Evolutionary conservation across 495 filamentous ascomycete species (phyloP).

Genomic region (Neurospora pannonica): DNA sequence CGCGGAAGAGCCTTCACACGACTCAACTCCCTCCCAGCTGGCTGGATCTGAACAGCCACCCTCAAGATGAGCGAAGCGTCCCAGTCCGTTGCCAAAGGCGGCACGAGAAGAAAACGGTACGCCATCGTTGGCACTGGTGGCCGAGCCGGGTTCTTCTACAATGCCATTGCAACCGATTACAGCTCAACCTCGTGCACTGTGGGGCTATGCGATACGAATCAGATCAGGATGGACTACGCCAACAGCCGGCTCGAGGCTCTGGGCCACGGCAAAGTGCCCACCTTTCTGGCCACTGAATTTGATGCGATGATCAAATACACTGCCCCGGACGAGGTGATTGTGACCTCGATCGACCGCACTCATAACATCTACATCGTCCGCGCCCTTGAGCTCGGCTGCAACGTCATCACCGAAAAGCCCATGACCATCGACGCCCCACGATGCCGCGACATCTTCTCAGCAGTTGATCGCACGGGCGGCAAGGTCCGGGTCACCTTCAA

Average conservation of each 20-base stretch:
- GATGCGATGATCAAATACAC: conserved; percentile 45
- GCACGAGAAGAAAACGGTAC: conserved; percentile 23
- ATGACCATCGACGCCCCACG: conserved; percentile 47
- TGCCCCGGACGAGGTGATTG: conserved; percentile 45
- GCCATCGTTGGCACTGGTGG: conserved; percentile 37
- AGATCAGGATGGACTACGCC: conserved; percentile 36
- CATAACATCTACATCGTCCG: conserved; percentile 47
- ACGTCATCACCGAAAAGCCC: conserved; percentile 50
- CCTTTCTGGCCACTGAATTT: conserved; percentile 42
- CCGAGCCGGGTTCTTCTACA: conserved; percentile 46
- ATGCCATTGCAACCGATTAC: conserved; percentile 41
- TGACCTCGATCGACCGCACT: conserved; percentile 50
- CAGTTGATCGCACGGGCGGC: conserved; percentile 27
- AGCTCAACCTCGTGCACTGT: conserved; percentile 37
- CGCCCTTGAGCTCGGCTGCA: conserved; percentile 46
- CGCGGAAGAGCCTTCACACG: background rate
- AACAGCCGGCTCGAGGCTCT: conserved; percentile 25
- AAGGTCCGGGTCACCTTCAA: conserved; percentile 40
- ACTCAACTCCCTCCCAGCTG: background rate
- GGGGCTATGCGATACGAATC: conserved; percentile 41
- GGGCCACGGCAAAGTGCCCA: conserved; percentile 33
- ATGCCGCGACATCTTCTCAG: conserved; percentile 39
- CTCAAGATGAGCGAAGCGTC: background rate
- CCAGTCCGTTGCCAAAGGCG: conserved; percentile 2
- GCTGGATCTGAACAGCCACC: background rate